Evolutionary conservation across 192 early-diverging fungal species (phyloP).

Genomic region (Gonapodya prolifera): DNA sequence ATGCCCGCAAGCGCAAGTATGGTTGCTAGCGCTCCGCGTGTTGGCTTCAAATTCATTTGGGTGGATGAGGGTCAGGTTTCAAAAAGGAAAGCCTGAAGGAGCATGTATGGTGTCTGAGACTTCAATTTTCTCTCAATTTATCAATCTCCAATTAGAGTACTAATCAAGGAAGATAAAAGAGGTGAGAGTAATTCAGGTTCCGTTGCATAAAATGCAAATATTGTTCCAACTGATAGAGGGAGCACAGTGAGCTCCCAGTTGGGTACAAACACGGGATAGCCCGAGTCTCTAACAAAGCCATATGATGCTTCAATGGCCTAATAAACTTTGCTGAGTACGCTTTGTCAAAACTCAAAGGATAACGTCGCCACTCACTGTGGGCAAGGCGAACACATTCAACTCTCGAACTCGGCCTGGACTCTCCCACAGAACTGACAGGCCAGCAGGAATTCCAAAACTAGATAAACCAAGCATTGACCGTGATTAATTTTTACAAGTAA

Average conservation of each 20-base stretch:
- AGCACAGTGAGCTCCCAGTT: not conserved
- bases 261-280: not conserved
- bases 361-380: not conserved
- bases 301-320: not conserved
- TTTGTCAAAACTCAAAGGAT: not conserved
- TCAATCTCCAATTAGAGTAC: not conserved
- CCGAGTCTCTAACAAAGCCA: not conserved
- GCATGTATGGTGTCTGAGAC: no score
- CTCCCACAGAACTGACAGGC: not conserved
- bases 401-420: not conserved
- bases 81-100: no score
- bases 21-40: no score
- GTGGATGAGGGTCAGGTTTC: no score
- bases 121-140: no score
- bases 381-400: not conserved
- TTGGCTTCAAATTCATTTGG: no score
- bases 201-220: not conserved
- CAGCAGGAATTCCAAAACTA: not conserved
- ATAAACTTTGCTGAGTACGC: not conserved
- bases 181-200: not conserved
- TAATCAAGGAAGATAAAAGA: not conserved
- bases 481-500: no score
- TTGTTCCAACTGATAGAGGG: not conserved
- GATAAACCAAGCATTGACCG: no score
- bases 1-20: no score